Evolutionary conservation across 2,329 filamentous ascomycete species (phyloP).

Genomic region (Zelopaecilomyces penicillatus): DNA sequence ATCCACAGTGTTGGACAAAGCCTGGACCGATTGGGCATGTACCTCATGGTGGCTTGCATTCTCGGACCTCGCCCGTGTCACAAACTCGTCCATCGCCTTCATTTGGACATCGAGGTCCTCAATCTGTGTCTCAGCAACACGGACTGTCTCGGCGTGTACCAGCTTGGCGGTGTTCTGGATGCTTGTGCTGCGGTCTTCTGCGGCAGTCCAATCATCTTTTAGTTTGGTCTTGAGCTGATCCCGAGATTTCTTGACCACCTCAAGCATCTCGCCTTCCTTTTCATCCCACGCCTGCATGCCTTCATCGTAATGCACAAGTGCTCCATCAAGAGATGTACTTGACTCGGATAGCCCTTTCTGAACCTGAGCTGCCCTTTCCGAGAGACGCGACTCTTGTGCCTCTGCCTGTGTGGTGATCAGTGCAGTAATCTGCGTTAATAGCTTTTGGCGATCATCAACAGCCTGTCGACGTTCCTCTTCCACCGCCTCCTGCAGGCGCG

Average conservation of each 20-base stretch:
- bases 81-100: slow-evolving; percentile 82
- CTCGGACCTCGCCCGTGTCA: slow-evolving; percentile 69
- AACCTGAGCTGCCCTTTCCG: slow-evolving; percentile 52
- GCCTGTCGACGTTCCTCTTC: slow-evolving; percentile 69
- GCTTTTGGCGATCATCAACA: slow-evolving; percentile 61
- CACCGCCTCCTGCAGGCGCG: slow-evolving; percentile 58
- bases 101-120: slow-evolving; percentile 82
- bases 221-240: slow-evolving; percentile 74
- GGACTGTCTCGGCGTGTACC: slow-evolving; percentile 83
- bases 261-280: slow-evolving; percentile 60
- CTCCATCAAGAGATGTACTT: slow-evolving; percentile 55
- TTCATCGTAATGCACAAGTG: slow-evolving; percentile 56
- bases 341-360: slow-evolving; percentile 56
- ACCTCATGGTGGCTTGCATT: slow-evolving; percentile 69
- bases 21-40: slow-evolving; percentile 57
- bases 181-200: slow-evolving; percentile 71
- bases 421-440: slow-evolving; percentile 69
- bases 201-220: slow-evolving; percentile 75
- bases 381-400: slow-evolving; percentile 63
- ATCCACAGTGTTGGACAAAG: slow-evolving; percentile 60
- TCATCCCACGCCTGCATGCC: slow-evolving; percentile 68
- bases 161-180: slow-evolving; percentile 78
- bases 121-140: slow-evolving; percentile 84
- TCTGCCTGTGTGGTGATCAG: slow-evolving; percentile 69
- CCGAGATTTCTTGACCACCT: slow-evolving; percentile 62